phyloP scores from a whole-genome alignment of 192 early-diverging fungal genomes.

The Pilaira anomala region DNA sequence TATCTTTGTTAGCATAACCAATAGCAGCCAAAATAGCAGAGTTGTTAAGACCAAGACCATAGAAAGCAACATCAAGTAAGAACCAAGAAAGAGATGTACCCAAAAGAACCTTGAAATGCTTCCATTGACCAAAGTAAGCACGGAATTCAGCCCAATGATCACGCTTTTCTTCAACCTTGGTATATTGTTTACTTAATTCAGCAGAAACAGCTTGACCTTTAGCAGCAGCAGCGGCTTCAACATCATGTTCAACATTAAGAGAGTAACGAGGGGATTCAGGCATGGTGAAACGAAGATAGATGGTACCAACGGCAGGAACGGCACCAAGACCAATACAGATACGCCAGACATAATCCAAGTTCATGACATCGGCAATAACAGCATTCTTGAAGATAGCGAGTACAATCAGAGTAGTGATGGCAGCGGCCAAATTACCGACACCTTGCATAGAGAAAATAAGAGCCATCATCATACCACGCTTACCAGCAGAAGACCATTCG shows the following conservation, averaged over 20 bases:
- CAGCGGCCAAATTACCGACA: conserved; percentile 81
- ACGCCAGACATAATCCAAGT: conserved; percentile 91
- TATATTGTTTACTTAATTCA: conserved; percentile 29
- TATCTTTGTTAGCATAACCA: conserved; percentile 53
- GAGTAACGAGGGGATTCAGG: conserved; percentile 90
- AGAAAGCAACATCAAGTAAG: conserved; percentile 75
- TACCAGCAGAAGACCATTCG: conserved; percentile 79
- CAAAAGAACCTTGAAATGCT: conserved; percentile 75
- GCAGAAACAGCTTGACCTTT: conserved; percentile 33
- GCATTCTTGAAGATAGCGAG: conserved; percentile 70
- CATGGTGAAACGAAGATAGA: conserved; percentile 90
- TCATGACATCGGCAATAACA: conserved; percentile 61
- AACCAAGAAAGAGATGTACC: conserved; percentile 78
- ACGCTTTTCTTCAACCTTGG: conserved; percentile 55
- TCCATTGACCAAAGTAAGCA: conserved; percentile 75
- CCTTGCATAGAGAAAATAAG: conserved; percentile 93
- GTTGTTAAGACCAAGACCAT: conserved; percentile 73
- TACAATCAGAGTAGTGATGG: conserved; percentile 71
- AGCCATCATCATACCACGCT: conserved; percentile 65
- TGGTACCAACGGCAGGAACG: conserved; percentile 75
- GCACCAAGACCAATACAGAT: conserved; percentile 80
- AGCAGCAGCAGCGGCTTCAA: conserved; percentile 42
- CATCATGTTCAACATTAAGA: conserved; percentile 59
- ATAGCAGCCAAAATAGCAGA: conserved; percentile 71
- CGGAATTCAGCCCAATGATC: conserved; percentile 54